Conservation (phyloP, 805 yeast species). For the Pichia californica region DNA sequence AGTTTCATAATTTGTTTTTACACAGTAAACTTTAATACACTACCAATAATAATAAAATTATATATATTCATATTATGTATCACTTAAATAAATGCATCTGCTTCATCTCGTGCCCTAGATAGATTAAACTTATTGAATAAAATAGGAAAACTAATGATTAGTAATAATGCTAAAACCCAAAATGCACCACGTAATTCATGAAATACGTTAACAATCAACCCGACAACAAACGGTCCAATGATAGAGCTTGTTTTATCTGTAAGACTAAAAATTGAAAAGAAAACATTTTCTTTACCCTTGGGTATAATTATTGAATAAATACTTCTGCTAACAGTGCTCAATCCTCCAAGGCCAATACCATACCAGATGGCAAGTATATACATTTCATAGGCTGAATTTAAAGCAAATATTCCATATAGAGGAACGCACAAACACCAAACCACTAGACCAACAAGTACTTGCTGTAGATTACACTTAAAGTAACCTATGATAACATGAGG, state of each 20-base stretch:
- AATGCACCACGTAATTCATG: slow-evolving; percentile 72
- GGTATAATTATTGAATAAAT: slow-evolving; percentile 66
- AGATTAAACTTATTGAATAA: slow-evolving; percentile 44
- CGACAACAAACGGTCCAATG: slow-evolving; percentile 68
- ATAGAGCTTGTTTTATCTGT: slow-evolving; percentile 79
- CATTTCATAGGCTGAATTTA: slow-evolving; percentile 62
- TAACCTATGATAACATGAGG: slow-evolving; percentile 39
- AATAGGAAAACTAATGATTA: slow-evolving; percentile 53
- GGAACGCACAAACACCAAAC: slow-evolving; percentile 64
- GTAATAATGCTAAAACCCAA: slow-evolving; percentile 49
- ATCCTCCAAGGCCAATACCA: slow-evolving; percentile 68
- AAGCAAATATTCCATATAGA: slow-evolving; percentile 61
- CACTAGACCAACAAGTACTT: slow-evolving; percentile 45
- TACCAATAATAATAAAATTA: too few relatives aligned
- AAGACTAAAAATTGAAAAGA: slow-evolving; percentile 67
- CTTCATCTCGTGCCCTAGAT: slow-evolving; percentile 5
- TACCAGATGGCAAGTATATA: slow-evolving; percentile 66
- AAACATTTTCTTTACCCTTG: slow-evolving; percentile 65
- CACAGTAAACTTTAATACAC: too few relatives aligned
- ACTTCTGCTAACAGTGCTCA: slow-evolving; percentile 64
- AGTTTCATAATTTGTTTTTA: too few relatives aligned
- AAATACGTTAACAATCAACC: slow-evolving; percentile 61
- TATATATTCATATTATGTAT: too few relatives aligned
- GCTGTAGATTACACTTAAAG: slow-evolving; percentile 39
- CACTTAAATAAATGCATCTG: not conserved